Percentiles rank a stretch among this genome's conserved stretches.
phyloP scores from a whole-genome alignment of 768 basidiomycete species.

The Amanita pseudoporphyria region DNA sequence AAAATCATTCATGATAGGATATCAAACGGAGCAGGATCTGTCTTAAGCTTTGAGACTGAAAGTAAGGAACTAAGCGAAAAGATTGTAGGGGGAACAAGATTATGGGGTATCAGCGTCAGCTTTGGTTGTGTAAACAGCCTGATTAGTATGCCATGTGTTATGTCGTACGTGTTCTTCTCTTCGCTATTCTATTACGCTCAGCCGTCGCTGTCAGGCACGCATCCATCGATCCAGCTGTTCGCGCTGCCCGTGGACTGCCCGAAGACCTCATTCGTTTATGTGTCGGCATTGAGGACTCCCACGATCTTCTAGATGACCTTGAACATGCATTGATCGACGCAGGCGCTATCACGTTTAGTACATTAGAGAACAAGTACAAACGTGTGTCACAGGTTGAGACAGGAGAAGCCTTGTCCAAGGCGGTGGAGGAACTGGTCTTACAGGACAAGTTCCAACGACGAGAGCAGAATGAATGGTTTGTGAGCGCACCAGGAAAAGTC shows the following conservation, averaged over 20 bases:
- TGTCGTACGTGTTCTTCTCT: slow-evolving; percentile 72
- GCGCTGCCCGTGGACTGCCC: slow-evolving; percentile 94
- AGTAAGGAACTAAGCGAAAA: slow-evolving; percentile 85
- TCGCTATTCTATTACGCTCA: slow-evolving; percentile 10
- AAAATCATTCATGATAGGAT: slow-evolving; percentile 86
- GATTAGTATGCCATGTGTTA: slow-evolving; percentile 98
- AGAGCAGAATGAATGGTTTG: slow-evolving; percentile 55
- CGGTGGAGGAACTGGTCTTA: slow-evolving; percentile 59
- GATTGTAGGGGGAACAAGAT: slow-evolving; percentile 83
- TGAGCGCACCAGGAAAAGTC: slow-evolving; percentile 96
- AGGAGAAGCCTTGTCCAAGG: slow-evolving; percentile 37
- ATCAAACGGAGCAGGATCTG: slow-evolving; percentile 86
- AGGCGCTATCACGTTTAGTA: slow-evolving; percentile 66
- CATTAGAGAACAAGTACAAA: slow-evolving; percentile 43
- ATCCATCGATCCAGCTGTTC: slow-evolving; percentile 91
- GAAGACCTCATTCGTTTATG: slow-evolving; percentile 97
- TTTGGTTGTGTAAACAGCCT: slow-evolving; percentile 97
- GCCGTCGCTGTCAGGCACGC: slow-evolving; percentile 59
- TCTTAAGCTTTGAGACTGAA: slow-evolving; percentile 90
- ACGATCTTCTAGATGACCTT: slow-evolving; percentile 90
- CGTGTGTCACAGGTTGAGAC: slow-evolving; percentile 21
- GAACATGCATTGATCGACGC: slow-evolving; percentile 88
- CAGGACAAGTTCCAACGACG: slow-evolving; percentile 22
- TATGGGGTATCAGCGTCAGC: slow-evolving; percentile 98
- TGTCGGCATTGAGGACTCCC: slow-evolving; percentile 94